These are phyloP conservation scores for Carex sylvatica DNA, from an alignment of 202 grass and related monocot species.

Conservation along the genomic window DNA sequence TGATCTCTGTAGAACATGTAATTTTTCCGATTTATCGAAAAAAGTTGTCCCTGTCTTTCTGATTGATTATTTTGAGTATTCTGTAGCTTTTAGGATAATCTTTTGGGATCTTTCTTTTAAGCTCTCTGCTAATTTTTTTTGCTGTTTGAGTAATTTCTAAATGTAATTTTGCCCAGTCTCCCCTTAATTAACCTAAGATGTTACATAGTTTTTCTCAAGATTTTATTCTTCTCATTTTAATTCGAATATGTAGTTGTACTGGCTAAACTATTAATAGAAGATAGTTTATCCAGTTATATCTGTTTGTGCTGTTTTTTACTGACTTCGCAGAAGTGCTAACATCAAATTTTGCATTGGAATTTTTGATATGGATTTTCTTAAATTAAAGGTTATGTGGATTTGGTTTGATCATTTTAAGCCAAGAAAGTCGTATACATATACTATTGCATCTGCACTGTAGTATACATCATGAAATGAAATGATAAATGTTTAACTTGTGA, in stretches of 20 bases:
- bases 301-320: neutral
- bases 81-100: neutral
- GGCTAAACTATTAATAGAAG: neutral
- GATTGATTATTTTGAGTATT: neutral
- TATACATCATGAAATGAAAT: constrained; percentile 1
- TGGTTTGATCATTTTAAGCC: neutral
- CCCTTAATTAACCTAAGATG: neutral
- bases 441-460: neutral
- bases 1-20: neutral
- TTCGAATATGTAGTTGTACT: neutral
- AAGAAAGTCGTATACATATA: neutral
- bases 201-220: neutral
- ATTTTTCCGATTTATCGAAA: neutral
- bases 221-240: neutral
- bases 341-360: neutral
- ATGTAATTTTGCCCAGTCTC: neutral
- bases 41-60: neutral
- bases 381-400: neutral
- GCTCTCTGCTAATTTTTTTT: neutral
- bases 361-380: neutral
- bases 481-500: neutral
- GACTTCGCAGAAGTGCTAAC: neutral
- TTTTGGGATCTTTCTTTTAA: neutral
- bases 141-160: neutral
- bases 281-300: neutral